These are phyloP conservation scores for Cryphonectria nitschkei DNA, from an alignment of 2,329 filamentous ascomycete species.

Conservation along the genomic window DNA sequence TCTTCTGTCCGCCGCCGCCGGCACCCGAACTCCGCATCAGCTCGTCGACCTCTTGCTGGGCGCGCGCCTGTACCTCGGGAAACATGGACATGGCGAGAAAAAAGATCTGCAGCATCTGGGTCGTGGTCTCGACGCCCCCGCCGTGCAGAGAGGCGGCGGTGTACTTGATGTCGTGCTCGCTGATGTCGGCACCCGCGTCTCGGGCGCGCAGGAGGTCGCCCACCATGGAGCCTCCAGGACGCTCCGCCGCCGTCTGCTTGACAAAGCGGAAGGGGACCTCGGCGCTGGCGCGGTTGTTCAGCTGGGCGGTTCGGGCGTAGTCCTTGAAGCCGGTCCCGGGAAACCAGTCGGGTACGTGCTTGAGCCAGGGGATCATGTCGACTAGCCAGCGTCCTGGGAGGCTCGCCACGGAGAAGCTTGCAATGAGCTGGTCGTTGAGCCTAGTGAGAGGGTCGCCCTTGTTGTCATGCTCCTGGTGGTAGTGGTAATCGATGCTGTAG, in stretches of 20 bases:
- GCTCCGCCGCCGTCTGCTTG: constrained; percentile 31
- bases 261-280: constrained; percentile 34
- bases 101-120: constrained; percentile 34
- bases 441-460: constrained; percentile 33
- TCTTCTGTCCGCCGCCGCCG: not conserved
- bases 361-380: constrained; percentile 36
- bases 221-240: not conserved
- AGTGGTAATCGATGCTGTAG: constrained; percentile 34
- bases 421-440: constrained; percentile 30
- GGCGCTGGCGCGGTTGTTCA: constrained; percentile 18
- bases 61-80: constrained; percentile 44
- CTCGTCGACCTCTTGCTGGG: constrained; percentile 30
- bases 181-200: not conserved
- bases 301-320: constrained; percentile 27
- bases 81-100: constrained; percentile 48
- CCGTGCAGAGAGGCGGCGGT: not conserved
- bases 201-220: not conserved
- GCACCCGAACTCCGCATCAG: constrained; percentile 28
- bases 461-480: not conserved
- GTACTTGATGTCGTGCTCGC: constrained; percentile 15
- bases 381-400: constrained; percentile 35
- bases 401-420: constrained; percentile 29
- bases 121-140: constrained; percentile 17
- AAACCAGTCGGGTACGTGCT: constrained; percentile 36
- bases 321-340: constrained; percentile 36